Conservation (phyloP, 768 basidiomycete species). For the Suillus hirtellus region DNA sequence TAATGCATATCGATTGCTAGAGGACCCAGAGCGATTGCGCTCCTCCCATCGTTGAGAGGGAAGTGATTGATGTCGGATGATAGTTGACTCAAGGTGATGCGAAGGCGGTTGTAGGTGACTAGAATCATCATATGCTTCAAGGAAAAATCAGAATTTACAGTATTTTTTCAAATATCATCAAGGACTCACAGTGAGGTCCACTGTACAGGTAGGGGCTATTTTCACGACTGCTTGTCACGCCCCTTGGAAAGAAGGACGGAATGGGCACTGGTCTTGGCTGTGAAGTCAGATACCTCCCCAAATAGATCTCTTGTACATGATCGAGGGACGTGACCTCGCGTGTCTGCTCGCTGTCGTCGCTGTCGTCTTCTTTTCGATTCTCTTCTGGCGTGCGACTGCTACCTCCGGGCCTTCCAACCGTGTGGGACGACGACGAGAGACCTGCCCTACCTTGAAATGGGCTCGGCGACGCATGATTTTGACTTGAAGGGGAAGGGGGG, state of each 20-base stretch:
- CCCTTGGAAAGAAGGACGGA: constrained; percentile 12
- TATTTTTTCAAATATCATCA: background rate
- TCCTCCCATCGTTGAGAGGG: constrained; percentile 28
- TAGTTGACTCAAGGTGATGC: constrained; percentile 21
- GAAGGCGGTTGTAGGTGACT: constrained; percentile 21
- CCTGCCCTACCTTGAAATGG: constrained; percentile 41
- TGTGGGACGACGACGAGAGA: constrained; percentile 38
- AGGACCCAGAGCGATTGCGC: constrained; percentile 24
- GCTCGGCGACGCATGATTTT: constrained; percentile 15
- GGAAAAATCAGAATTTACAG: constrained; percentile 1
- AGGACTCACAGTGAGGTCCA: constrained; percentile 1
- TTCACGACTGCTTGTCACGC: background rate
- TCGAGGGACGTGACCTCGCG: constrained; percentile 22
- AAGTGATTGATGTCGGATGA: constrained; percentile 27
- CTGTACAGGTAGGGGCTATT: background rate
- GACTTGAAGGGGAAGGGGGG: constrained; percentile 26
- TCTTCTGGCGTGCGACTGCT: constrained; percentile 4
- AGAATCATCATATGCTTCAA: constrained; percentile 15
- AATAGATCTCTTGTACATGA: constrained; percentile 23
- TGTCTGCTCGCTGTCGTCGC: constrained; percentile 15
- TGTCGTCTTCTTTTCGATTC: constrained; percentile 17
- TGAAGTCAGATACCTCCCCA: background rate
- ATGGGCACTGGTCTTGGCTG: constrained; percentile 21
- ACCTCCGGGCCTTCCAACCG: constrained; percentile 18
- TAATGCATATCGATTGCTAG: constrained; percentile 18